Conservation (phyloP, 2,329 filamentous ascomycete species). For the Colletotrichum aenigma region DNA sequence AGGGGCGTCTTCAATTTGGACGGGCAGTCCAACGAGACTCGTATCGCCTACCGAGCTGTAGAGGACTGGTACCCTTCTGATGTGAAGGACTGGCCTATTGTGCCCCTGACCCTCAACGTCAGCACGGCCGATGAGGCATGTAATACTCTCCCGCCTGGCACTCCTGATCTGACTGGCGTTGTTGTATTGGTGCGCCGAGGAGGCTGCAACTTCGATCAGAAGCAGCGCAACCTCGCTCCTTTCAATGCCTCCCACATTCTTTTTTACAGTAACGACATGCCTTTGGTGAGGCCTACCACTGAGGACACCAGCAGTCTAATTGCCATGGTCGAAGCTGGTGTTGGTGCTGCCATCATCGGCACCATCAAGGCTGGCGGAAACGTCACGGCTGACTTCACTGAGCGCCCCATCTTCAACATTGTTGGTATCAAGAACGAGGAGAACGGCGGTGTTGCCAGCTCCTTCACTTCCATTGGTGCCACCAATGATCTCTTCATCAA, state of each 20-base stretch:
- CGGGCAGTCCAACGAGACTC: background rate
- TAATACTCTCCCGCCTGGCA: slow-evolving; percentile 36
- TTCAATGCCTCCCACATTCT: slow-evolving; percentile 44
- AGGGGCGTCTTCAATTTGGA: background rate
- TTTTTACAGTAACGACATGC: slow-evolving; percentile 38
- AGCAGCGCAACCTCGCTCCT: slow-evolving; percentile 39
- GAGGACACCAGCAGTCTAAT: background rate
- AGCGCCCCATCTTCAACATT: slow-evolving; percentile 11
- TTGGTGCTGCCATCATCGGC: slow-evolving; percentile 21
- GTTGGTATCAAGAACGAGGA: slow-evolving; percentile 23
- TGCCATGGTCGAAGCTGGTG: slow-evolving; percentile 16
- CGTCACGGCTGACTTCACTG: slow-evolving; percentile 22
- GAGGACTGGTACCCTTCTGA: slow-evolving; percentile 9
- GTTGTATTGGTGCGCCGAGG: slow-evolving; percentile 47
- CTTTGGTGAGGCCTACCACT: slow-evolving; percentile 9
- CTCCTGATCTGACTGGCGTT: slow-evolving; percentile 41
- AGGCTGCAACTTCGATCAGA: slow-evolving; percentile 37
- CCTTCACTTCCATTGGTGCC: slow-evolving; percentile 43
- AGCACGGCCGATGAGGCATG: slow-evolving; percentile 37
- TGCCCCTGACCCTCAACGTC: slow-evolving; percentile 26
- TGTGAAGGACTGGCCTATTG: slow-evolving; percentile 26
- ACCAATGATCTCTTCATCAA: slow-evolving; percentile 42
- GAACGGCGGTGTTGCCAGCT: slow-evolving; percentile 35
- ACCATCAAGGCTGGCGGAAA: slow-evolving; percentile 20
- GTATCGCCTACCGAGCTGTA: slow-evolving; percentile 4